Base-by-base conservation (phyloP, 257 asterid species). In the Mentha longifolia region DNA sequence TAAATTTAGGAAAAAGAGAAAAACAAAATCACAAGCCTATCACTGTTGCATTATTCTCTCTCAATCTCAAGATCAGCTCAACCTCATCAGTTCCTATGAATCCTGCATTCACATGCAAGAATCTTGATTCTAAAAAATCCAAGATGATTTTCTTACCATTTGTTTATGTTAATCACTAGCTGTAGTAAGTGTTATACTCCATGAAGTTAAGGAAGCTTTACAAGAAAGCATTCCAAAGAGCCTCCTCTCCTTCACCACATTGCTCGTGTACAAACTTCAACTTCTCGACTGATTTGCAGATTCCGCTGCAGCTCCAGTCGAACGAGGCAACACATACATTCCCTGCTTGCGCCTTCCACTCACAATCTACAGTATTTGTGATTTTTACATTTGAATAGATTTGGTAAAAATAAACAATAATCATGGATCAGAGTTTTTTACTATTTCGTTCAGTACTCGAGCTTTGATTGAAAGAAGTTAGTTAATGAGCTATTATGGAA, bases 291-390 rank as follows among this genome's bases (percentile, higher is more conserved):
- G 93, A 87, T 45, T 82, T 85, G 83, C 93, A 87, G 65, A 87
- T 83, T 37, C 93, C 93, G 43, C 93, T 87, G 77, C 93, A 87
- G 65, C 82, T 87, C 93, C 93, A 87, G 76, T 87, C 93, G 39
- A 87, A 87, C 13, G 93, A 85, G 33, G 93, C 93, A 7, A 59
- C 74, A 11, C 93, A 87, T 15, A 74, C 74, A 15, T 73, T 83
- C 4, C 90, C 89, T 10, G 88, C 85, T 66, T 87, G 84, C 7
- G 81, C 81, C 71, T 77, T 77, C 81, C 78, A 77, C 55, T 77
- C 77, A 42, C 81, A 77, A 42, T 83, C 93, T 87, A 80, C 58
- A 51, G 6, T 12, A 2, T 10, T 7, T 4, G 9, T 60, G 5
- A 8, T 8, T 37, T 61, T 16, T 11, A 13, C 16, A n/a, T 31